Evolutionary conservation across 148 eudicot genomes (phyloP).

Genomic region (Vaccinium darrowii): DNA sequence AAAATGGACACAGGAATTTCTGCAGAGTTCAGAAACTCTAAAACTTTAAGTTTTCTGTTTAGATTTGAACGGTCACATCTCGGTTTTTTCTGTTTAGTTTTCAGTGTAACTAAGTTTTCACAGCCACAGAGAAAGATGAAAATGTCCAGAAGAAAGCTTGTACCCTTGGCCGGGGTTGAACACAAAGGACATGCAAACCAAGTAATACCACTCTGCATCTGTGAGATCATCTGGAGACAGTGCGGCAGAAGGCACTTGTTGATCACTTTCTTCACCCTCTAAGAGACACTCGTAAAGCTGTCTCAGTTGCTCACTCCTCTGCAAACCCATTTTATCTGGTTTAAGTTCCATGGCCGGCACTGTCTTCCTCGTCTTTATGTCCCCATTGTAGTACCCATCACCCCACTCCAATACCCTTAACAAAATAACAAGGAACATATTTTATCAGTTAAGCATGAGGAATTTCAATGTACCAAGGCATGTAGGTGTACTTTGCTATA

Average conservation of each 20-base stretch:
- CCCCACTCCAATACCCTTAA: slow-evolving; percentile 59
- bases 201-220: slow-evolving; percentile 62
- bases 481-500: neutral
- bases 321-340: slow-evolving; percentile 35
- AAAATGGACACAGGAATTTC: neutral
- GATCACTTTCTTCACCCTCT: slow-evolving; percentile 41
- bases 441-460: slow-evolving; percentile 5
- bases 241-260: slow-evolving; percentile 31
- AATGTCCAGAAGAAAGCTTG: neutral
- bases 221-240: slow-evolving; percentile 52
- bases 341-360: slow-evolving; percentile 32
- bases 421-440: neutral
- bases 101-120: neutral
- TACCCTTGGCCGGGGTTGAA: slow-evolving; percentile 58
- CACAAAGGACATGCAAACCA: slow-evolving; percentile 64
- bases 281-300: slow-evolving; percentile 50
- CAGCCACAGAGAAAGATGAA: neutral
- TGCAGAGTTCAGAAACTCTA: neutral
- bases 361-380: slow-evolving; percentile 37
- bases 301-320: slow-evolving; percentile 55
- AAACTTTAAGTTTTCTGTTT: neutral
- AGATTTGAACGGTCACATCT: too few relatives aligned
- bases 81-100: neutral
- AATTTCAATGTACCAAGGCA: neutral
- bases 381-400: slow-evolving; percentile 66